phyloP scores from a whole-genome alignment of 1,284 basidiomycete genomes.

The Puccinia hordei region DNA sequence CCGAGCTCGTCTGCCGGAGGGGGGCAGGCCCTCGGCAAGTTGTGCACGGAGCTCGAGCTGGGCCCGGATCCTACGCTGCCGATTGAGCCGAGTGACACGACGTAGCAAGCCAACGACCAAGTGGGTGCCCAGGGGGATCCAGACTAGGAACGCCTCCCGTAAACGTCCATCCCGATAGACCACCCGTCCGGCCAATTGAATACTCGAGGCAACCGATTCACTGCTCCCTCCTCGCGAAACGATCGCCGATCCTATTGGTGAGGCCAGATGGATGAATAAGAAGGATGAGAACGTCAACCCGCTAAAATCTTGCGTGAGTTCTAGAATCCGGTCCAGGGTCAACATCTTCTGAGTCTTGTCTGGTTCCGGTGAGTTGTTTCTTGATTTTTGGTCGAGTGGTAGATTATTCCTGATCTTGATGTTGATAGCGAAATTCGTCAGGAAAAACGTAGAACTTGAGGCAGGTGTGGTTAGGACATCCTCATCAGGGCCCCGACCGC shows the following conservation, averaged over 20 bases:
- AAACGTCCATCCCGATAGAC: conserved; percentile 23
- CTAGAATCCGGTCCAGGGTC: conserved; percentile 13
- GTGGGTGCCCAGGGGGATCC: conserved; percentile 33
- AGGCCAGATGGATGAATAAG: conserved; percentile 33
- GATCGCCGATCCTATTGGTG: conserved; percentile 15
- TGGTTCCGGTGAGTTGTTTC: not conserved
- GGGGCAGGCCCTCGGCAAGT: not conserved
- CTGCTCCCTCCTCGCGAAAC: not conserved
- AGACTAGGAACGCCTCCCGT: conserved; percentile 23
- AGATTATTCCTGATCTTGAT: no score
- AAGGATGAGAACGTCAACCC: conserved; percentile 31
- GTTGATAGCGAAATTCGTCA: no score
- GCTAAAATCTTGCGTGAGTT: conserved; percentile 26
- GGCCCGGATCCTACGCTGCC: conserved; percentile 13
- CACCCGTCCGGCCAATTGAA: conserved; percentile 24
- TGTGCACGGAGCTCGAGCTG: conserved; percentile 23
- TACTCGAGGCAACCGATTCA: conserved; percentile 31
- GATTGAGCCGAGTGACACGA: conserved; percentile 29
- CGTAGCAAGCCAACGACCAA: conserved; percentile 14
- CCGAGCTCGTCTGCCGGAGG: not conserved
- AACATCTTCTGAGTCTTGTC: not conserved
- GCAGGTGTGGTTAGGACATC: no score
- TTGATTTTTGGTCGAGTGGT: no score
- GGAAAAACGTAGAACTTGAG: no score
- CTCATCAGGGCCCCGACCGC: no score